Percentiles rank a stretch among this genome's conserved stretches.
These are phyloP conservation scores for Wakefieldia striispora DNA, from an alignment of 768 basidiomycete genomes.

Conservation along the genomic window DNA sequence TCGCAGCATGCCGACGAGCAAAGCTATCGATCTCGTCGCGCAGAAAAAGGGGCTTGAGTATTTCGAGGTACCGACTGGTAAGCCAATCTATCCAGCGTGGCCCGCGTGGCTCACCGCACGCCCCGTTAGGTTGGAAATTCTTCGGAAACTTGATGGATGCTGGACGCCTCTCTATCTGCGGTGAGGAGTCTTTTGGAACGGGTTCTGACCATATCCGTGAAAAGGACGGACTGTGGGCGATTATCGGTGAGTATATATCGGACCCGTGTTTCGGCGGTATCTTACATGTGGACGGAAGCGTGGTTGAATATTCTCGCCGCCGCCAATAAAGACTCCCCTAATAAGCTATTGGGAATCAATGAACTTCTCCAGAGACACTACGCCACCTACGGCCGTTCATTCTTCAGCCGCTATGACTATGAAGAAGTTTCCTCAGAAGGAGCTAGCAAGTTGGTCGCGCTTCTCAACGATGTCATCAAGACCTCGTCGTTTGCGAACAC, in stretches of 20 bases:
- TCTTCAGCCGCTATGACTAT: slow-evolving; percentile 99
- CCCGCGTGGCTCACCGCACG: neutral
- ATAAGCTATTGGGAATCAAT: slow-evolving; percentile 83
- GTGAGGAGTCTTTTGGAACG: slow-evolving; percentile 98
- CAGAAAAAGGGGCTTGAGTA: slow-evolving; percentile 89
- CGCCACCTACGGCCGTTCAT: slow-evolving; percentile 89
- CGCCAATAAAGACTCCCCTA: slow-evolving; percentile 72
- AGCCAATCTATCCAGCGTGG: slow-evolving; percentile 15
- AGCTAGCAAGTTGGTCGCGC: slow-evolving; percentile 80
- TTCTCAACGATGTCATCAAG: slow-evolving; percentile 70
- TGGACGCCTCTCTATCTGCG: slow-evolving; percentile 94
- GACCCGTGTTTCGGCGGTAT: slow-evolving; percentile 5
- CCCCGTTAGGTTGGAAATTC: slow-evolving; percentile 89
- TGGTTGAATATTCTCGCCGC: slow-evolving; percentile 98
- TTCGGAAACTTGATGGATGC: slow-evolving; percentile 99
- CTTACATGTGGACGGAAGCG: slow-evolving; percentile 45
- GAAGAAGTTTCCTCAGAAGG: slow-evolving; percentile 94
- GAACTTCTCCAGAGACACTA: slow-evolving; percentile 89
- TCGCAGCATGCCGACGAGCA: slow-evolving; percentile 96
- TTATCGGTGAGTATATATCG: slow-evolving; percentile 64
- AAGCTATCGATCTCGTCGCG: slow-evolving; percentile 94
- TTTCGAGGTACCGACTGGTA: slow-evolving; percentile 96
- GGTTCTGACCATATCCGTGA: slow-evolving; percentile 99
- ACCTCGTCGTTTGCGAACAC: slow-evolving; percentile 67
- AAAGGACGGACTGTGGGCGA: slow-evolving; percentile 98